phyloP scores from a whole-genome alignment of 768 basidiomycete genomes.

The Lentinula guzmanii region DNA sequence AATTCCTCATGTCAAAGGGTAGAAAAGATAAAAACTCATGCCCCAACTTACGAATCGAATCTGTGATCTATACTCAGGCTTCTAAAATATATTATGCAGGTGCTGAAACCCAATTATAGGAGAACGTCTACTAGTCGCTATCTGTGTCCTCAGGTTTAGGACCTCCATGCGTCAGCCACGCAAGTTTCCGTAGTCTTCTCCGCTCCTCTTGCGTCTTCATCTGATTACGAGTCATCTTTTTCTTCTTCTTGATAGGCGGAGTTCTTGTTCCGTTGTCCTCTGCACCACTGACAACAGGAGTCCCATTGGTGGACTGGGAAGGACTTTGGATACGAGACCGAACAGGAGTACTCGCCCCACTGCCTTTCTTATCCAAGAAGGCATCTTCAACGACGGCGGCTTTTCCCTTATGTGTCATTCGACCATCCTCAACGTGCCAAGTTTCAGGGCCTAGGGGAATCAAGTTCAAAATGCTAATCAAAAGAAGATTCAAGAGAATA shows the following conservation, averaged over 20 bases:
- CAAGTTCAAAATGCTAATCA: not conserved
- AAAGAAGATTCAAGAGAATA: slow-evolving; percentile 10
- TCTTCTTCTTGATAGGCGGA: slow-evolving; percentile 65
- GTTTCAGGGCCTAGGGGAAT: slow-evolving; percentile 70
- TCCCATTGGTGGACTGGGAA: slow-evolving; percentile 60
- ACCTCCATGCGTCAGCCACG: slow-evolving; percentile 82
- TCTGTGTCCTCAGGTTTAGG: slow-evolving; percentile 81
- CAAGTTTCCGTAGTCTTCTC: slow-evolving; percentile 68
- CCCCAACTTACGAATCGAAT: not conserved
- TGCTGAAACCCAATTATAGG: not conserved
- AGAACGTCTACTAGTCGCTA: slow-evolving; percentile 32
- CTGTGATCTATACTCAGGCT: not conserved
- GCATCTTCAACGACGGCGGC: slow-evolving; percentile 78
- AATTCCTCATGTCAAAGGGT: no score
- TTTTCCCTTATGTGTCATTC: slow-evolving; percentile 86
- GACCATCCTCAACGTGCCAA: slow-evolving; percentile 88
- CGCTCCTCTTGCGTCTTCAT: slow-evolving; percentile 86
- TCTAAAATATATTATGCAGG: not conserved
- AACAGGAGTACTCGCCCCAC: slow-evolving; percentile 64
- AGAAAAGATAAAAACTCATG: no score
- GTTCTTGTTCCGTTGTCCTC: slow-evolving; percentile 48
- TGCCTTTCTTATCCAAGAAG: slow-evolving; percentile 72
- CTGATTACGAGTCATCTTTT: slow-evolving; percentile 88
- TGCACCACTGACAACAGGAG: slow-evolving; percentile 75
- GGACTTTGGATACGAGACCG: slow-evolving; percentile 70